Evolutionary conservation across 495 filamentous ascomycete genomes (phyloP), one percentile per base, ranked within the genome.

Genomic region (Bacidia rubella): DNA sequence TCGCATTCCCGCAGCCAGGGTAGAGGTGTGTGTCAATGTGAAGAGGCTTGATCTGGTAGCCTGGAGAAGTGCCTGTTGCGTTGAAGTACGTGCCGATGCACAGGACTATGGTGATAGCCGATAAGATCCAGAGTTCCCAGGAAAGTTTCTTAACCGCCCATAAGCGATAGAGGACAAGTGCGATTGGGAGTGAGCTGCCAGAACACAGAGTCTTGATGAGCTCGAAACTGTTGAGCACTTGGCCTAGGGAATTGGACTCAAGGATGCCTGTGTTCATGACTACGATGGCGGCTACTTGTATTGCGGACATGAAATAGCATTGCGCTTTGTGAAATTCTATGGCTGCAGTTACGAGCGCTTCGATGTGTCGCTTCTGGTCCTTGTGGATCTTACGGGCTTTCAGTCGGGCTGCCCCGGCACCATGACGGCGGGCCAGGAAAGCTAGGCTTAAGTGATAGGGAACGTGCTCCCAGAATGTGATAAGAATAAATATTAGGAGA

Each of bases 281-380:
- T 5, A 57, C 49, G n/a, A 59, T 29, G n/a, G 55, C 49, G 3
- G 55, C 32, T 44, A 58, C 39, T 39, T 60, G 54, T 11, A 60
- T 53, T 11, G 43, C 51, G 24, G 29, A 29, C 19, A 41, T 21
- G 39, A 60, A 60, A 45, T 50, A 60, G 35, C 57, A 60, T 26
- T 57, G 57, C 4, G 44, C 51, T 43, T 60, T 60, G 56, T 60
- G 57, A 25, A 96, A 57, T 15, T 50, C 44, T 5, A 57, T 35
- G 7, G 53, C 29, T 0, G 51, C 55, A 22, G 62, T 41, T 11
- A 57, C 9, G 1, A 53, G 17, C 2, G 42, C 44, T 2, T 56
- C 42, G 1, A n/a, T 40, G 32, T 52, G 42, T 20, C 15, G 10
- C 22, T 47, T 35, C 11, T 47, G 11, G 12, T 12, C 10, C 7